Conservation (phyloP, 345 rosid species). For the Camelina laxa region DNA sequence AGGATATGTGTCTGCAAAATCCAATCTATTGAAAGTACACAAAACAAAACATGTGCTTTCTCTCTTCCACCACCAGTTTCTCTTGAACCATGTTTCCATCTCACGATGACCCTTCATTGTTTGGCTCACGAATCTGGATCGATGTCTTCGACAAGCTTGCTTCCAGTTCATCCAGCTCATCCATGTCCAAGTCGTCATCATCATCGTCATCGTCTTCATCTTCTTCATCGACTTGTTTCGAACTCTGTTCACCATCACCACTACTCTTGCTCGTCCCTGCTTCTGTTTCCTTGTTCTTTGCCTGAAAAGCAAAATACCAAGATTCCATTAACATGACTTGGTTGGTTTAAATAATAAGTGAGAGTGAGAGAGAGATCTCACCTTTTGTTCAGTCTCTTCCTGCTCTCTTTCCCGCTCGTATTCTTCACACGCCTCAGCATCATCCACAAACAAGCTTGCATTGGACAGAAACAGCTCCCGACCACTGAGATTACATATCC, state of each 20-base stretch:
- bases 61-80: background rate
- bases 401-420: constrained; percentile 81
- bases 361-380: constrained; percentile 26
- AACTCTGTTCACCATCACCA: constrained; percentile 35
- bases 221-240: constrained; percentile 29
- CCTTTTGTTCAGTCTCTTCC: constrained; percentile 56
- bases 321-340: constrained; percentile 33
- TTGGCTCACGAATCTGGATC: constrained; percentile 60
- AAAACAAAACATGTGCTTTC: constrained; percentile 42
- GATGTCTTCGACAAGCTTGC: constrained; percentile 78
- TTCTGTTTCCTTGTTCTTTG: constrained; percentile 42
- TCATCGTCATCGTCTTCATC: constrained; percentile 27
- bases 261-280: constrained; percentile 46
- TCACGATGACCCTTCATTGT: constrained; percentile 41
- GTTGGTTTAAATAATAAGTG: background rate
- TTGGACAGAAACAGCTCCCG: constrained; percentile 93
- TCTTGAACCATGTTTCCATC: constrained; percentile 21
- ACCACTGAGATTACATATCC: constrained; percentile 61
- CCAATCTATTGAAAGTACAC: constrained; percentile 41
- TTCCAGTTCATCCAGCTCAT: constrained; percentile 81
- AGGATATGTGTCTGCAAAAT: constrained; percentile 28
- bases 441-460: constrained; percentile 95
- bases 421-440: constrained; percentile 85
- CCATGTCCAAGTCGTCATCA: constrained; percentile 72
- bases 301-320: constrained; percentile 28